Percentiles rank a stretch among this genome's conserved stretches.
Conservation (phyloP, 2,329 filamentous ascomycete genomes). For the Rutstroemia sp. region DNA sequence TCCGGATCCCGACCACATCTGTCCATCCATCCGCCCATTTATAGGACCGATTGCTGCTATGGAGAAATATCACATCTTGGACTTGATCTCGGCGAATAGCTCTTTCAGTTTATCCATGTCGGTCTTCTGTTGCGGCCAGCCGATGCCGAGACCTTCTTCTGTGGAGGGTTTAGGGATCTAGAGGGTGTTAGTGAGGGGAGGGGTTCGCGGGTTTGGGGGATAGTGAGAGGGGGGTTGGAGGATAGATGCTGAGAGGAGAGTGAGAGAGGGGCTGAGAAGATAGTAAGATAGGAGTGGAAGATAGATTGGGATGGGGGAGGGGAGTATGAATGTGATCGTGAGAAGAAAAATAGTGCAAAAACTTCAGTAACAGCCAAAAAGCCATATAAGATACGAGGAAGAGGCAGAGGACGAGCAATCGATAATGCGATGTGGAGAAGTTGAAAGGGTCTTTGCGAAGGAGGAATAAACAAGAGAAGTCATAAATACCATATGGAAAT, state of each 20-base stretch:
- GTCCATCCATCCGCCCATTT: too few species aligned
- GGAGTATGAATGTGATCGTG: too few species aligned
- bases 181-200: not conserved
- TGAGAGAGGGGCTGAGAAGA: too few species aligned
- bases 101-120: constrained; percentile 81
- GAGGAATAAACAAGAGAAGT: too few species aligned
- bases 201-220: not conserved
- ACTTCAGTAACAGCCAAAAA: not conserved
- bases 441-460: too few species aligned
- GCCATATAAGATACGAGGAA: not conserved
- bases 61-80: constrained; percentile 61
- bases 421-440: too few species aligned
- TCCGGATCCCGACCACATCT: too few species aligned
- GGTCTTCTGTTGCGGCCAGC: constrained; percentile 68
- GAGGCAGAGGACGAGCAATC: not conserved
- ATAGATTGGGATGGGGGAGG: not conserved
- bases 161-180: constrained; percentile 92
- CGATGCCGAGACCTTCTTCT: constrained; percentile 68
- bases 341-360: too few species aligned
- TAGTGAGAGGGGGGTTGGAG: not conserved
- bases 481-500: constrained; percentile 76
- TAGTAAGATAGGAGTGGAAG: not conserved
- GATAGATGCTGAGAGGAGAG: not conserved
- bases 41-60: too few species aligned
- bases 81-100: constrained; percentile 75